Evolutionary conservation across 2,329 filamentous ascomycete species (phyloP).

Genomic region (Onygenales sp.): DNA sequence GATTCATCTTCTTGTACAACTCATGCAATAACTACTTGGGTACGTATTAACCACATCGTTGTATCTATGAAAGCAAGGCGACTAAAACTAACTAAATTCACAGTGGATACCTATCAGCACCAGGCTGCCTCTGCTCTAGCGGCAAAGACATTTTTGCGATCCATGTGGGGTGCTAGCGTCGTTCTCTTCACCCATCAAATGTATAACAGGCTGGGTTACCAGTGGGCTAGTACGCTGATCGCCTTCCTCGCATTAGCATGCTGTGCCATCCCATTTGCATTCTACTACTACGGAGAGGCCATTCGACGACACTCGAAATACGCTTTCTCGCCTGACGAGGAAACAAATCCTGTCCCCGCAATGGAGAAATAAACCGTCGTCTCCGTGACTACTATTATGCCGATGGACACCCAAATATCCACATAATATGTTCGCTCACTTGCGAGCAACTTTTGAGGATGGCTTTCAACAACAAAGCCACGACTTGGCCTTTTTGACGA

Average conservation of each 20-base stretch:
- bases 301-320: constrained; percentile 64
- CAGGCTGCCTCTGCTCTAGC: constrained; percentile 74
- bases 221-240: constrained; percentile 66
- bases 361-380: neutral
- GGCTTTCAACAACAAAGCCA: no score
- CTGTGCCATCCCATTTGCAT: constrained; percentile 73
- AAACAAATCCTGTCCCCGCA: constrained; percentile 18
- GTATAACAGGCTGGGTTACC: constrained; percentile 61
- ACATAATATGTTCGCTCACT: no score
- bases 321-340: constrained; percentile 55
- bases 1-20: constrained; percentile 79
- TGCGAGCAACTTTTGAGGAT: no score
- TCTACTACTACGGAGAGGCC: constrained; percentile 64
- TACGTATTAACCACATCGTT: constrained; percentile 12
- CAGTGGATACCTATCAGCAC: constrained; percentile 56
- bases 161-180: constrained; percentile 67
- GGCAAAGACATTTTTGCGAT: constrained; percentile 70
- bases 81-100: neutral
- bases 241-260: constrained; percentile 67
- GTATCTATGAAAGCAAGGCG: neutral
- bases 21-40: constrained; percentile 63
- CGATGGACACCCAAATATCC: no score
- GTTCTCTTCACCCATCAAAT: constrained; percentile 78
- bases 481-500: no score
- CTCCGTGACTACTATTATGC: no score